Conservation (phyloP, 768 basidiomycete species). For the Phanerodontia chrysosporium region DNA sequence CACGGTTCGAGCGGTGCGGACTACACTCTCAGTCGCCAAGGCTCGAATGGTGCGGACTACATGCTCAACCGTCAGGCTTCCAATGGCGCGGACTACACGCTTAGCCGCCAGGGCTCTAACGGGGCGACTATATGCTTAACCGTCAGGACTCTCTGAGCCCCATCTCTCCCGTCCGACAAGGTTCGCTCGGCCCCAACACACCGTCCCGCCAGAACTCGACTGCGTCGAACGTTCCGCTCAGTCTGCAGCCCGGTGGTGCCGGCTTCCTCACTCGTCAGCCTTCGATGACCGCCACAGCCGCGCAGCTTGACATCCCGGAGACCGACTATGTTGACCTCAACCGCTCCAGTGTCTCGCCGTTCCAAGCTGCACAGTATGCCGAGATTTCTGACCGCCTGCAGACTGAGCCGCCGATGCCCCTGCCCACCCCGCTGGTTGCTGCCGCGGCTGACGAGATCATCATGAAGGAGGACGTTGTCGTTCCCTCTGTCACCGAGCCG, state of each 20-base stretch:
- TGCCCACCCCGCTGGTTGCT: constrained; percentile 21
- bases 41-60: constrained; percentile 17
- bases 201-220: background rate
- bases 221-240: constrained; percentile 16
- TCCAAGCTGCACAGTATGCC: constrained; percentile 70
- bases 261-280: constrained; percentile 12
- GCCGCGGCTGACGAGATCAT: constrained; percentile 25
- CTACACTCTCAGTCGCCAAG: constrained; percentile 16
- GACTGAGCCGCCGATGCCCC: constrained; percentile 18
- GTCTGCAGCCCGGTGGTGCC: background rate
- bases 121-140: constrained; percentile 5
- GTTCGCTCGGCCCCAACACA: background rate
- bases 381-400: constrained; percentile 62
- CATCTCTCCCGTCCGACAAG: background rate
- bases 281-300: background rate
- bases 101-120: constrained; percentile 15
- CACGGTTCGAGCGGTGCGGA: constrained; percentile 5
- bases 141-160: constrained; percentile 23
- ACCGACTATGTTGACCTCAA: constrained; percentile 60
- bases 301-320: constrained; percentile 8
- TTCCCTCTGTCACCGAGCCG: background rate
- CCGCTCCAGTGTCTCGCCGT: constrained; percentile 69
- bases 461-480: background rate
- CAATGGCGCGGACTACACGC: constrained; percentile 7
- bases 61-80: constrained; percentile 17